Evolutionary conservation across 768 basidiomycete genomes (phyloP).

Genomic region (Boletellus ananiceps): DNA sequence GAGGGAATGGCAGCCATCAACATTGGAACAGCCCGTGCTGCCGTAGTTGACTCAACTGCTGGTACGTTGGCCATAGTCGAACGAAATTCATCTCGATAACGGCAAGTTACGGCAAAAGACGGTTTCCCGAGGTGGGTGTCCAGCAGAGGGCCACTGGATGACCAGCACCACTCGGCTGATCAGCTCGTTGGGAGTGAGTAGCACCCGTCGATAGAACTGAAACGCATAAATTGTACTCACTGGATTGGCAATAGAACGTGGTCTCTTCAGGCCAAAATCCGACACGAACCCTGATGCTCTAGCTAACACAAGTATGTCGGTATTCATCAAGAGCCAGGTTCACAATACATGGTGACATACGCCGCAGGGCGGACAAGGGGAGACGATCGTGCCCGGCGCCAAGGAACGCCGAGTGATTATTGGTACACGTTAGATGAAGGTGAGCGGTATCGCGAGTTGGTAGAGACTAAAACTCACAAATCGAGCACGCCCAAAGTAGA

Average conservation of each 20-base stretch:
- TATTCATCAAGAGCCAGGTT: neutral
- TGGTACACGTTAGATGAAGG: neutral
- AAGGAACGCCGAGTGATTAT: neutral
- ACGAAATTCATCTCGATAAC: neutral
- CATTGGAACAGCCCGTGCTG: neutral
- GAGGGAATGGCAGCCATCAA: slow-evolving; percentile 1
- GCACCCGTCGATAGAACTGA: neutral
- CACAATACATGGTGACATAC: neutral
- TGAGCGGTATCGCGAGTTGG: neutral
- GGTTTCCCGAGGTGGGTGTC: neutral
- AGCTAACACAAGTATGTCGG: neutral
- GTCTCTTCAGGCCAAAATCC: too few relatives aligned
- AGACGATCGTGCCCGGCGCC: neutral
- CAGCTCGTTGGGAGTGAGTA: neutral
- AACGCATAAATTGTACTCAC: neutral
- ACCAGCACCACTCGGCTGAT: neutral
- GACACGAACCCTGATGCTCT: too few relatives aligned
- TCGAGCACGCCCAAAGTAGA: neutral
- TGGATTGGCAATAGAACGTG: too few relatives aligned
- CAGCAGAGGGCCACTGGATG: neutral
- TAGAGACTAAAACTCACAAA: neutral
- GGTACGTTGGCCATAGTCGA: slow-evolving; percentile 1
- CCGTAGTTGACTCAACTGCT: neutral
- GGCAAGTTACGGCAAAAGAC: neutral
- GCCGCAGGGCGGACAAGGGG: neutral